Evolutionary conservation across 345 rosid genomes (phyloP).

Genomic region (Camelina neglecta): DNA sequence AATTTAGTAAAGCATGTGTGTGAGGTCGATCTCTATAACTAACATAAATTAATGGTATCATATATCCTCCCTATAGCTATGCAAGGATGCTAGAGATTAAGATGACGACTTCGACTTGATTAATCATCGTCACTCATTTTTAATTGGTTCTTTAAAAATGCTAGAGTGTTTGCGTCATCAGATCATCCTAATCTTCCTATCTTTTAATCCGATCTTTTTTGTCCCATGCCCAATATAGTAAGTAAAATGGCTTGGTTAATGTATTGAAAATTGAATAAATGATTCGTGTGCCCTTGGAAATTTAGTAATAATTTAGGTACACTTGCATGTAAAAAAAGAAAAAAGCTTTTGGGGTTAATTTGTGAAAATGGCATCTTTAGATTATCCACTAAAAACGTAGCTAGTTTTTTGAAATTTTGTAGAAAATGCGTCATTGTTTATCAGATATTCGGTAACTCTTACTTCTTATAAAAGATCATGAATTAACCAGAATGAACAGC

Average conservation of each 20-base stretch:
- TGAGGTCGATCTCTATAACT: not conserved
- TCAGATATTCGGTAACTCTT: too few relatives aligned
- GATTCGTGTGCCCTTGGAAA: not conserved
- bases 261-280: not conserved
- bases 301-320: too few relatives aligned
- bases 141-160: not conserved
- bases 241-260: slow-evolving; percentile 14
- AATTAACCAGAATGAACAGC: too few relatives aligned
- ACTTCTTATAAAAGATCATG: too few relatives aligned
- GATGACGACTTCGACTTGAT: slow-evolving; percentile 33
- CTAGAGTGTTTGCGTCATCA: slow-evolving; percentile 29
- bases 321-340: too few relatives aligned
- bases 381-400: too few relatives aligned
- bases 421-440: too few relatives aligned
- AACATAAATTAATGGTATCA: not conserved
- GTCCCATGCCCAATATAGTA: slow-evolving; percentile 33
- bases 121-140: slow-evolving; percentile 26
- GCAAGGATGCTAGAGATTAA: slow-evolving; percentile 21
- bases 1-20: not conserved
- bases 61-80: not conserved
- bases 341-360: too few relatives aligned
- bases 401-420: too few relatives aligned
- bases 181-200: slow-evolving; percentile 8
- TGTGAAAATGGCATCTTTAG: too few relatives aligned
- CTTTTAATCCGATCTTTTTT: slow-evolving; percentile 4